Evolutionary conservation across 2,329 filamentous ascomycete species (phyloP), one percentile per base, ranked within the genome.

Genomic region (Xenosphaeropsis pyriputrescens): DNA sequence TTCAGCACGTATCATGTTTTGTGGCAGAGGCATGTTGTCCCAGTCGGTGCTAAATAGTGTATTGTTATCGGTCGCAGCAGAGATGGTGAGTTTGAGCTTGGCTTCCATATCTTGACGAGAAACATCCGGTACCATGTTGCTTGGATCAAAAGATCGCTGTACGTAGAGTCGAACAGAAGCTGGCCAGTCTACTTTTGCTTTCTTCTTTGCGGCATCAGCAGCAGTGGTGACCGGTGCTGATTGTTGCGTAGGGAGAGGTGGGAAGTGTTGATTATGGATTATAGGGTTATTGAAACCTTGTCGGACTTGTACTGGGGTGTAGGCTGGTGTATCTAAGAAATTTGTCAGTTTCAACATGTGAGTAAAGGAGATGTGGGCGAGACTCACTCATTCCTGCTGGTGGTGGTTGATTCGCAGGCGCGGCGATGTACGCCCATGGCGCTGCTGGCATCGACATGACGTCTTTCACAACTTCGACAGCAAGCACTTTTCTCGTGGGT

Each of bases 21-120:
- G 89, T 5, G 91, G 91, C 12, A 95, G 65, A 32, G 83, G 84
- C 64, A 93, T 72, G 18, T 63, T 70, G 45, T 81, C 72, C 91
- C 91, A 98, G 63, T 95, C 73, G 56, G 84, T 75, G 18, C 68
- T 68, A 53, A 80, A 68, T 53, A 95, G 71, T 39, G 71, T 70
- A 47, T 79, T 72, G 48, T 64, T 72, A 49, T 89, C 80, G 47
- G 85, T 86, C 45, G 85, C 85, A 39, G 77, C 68, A 43, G 80
- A 84, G 55, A 98, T 95, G 48, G 86, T 80, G 43, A 79, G 65
- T 59, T 89, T 94, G 45, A 98, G 65, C 54, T 86, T 93, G 42
- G 67, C 65, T 57, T 94, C 82, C 68, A 95, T 80, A 40, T 93
- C 85, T 38, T 68, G 51, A 38, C 72, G 70, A 36, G 64, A 57